These are phyloP conservation scores for Linum tenue DNA, from an alignment of 345 rosid species.

Conservation along the genomic window DNA sequence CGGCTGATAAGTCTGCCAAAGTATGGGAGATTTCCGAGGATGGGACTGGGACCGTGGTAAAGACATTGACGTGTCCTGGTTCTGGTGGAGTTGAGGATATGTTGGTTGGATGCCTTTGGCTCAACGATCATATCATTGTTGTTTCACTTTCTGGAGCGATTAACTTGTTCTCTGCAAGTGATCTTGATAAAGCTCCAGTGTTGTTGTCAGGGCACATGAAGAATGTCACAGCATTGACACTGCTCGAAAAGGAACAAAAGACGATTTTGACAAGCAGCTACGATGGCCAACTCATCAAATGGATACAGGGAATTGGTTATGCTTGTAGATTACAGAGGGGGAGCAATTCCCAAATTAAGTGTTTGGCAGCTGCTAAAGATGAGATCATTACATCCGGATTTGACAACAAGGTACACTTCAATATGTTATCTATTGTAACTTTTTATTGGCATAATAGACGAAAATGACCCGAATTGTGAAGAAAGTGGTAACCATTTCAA, in stretches of 20 bases:
- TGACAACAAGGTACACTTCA: conserved; percentile 84
- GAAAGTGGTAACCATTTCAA: too few species aligned
- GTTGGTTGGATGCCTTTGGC: conserved; percentile 97
- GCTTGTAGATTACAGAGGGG: conserved; percentile 61
- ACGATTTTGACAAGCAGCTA: too few species aligned
- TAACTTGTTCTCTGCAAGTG: conserved; percentile 58
- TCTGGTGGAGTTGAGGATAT: too few species aligned
- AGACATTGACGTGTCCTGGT: conserved; percentile 55
- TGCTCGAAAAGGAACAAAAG: conserved; percentile 56
- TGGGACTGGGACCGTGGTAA: conserved; percentile 56
- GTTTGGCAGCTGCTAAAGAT: conserved; percentile 62
- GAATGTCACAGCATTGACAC: conserved; percentile 59
- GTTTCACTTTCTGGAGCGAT: conserved; percentile 87
- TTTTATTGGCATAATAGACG: too few species aligned
- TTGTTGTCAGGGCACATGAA: conserved; percentile 83
- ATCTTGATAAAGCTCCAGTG: conserved; percentile 63
- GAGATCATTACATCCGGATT: conserved; percentile 80
- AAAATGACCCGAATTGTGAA: too few species aligned
- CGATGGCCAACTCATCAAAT: conserved; percentile 78
- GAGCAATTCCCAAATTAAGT: conserved; percentile 64
- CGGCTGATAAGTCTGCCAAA: conserved; percentile 96
- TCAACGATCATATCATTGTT: conserved; percentile 67
- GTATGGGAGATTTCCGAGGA: too few species aligned
- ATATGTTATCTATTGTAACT: not conserved
- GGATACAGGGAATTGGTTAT: conserved; percentile 85